These are phyloP conservation scores for Colletotrichum spinosum DNA, from an alignment of 2,329 filamentous ascomycete species.

Conservation along the genomic window DNA sequence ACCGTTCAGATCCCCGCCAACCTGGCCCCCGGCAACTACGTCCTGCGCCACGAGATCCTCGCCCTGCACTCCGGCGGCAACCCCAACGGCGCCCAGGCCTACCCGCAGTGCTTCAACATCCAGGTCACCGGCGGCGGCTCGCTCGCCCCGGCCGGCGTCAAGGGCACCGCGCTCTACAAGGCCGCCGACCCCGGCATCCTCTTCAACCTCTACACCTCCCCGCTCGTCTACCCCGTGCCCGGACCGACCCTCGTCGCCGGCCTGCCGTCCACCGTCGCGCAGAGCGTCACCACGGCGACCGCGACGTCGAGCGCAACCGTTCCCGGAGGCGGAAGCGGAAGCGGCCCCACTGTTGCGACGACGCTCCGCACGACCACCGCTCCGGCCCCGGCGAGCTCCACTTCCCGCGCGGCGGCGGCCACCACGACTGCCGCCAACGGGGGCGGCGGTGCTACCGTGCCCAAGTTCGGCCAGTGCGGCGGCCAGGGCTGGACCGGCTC, in stretches of 20 bases:
- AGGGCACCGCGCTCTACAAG: constrained; percentile 51
- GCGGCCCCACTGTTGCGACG: constrained; percentile 5
- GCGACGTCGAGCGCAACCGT: constrained; percentile 32
- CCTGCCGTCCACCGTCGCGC: constrained; percentile 29
- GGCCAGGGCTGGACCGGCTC: constrained; percentile 50
- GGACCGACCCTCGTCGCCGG: constrained; percentile 44
- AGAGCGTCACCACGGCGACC: constrained; percentile 24
- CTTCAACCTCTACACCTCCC: constrained; percentile 49
- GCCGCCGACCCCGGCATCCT: constrained; percentile 48
- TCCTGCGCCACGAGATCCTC: constrained; percentile 67
- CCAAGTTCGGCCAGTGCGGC: constrained; percentile 52
- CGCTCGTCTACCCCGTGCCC: constrained; percentile 46
- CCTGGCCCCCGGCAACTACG: constrained; percentile 64
- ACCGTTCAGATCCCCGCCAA: constrained; percentile 59
- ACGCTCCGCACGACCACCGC: constrained; percentile 28
- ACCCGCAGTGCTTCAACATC: constrained; percentile 64
- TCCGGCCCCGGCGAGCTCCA: constrained; percentile 11
- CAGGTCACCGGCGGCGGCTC: constrained; percentile 56
- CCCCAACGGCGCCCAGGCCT: constrained; percentile 58
- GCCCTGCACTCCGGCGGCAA: constrained; percentile 62
- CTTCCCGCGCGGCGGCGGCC: constrained; percentile 13
- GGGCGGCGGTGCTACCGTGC: constrained; percentile 38
- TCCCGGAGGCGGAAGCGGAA: constrained; percentile 36
- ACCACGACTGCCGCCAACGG: constrained; percentile 26
- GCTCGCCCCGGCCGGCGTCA: constrained; percentile 45